Percentiles rank a stretch among this genome's conserved stretches.
phyloP scores from a whole-genome alignment of 139 green algal species.

The Coelastrella sp. region DNA sequence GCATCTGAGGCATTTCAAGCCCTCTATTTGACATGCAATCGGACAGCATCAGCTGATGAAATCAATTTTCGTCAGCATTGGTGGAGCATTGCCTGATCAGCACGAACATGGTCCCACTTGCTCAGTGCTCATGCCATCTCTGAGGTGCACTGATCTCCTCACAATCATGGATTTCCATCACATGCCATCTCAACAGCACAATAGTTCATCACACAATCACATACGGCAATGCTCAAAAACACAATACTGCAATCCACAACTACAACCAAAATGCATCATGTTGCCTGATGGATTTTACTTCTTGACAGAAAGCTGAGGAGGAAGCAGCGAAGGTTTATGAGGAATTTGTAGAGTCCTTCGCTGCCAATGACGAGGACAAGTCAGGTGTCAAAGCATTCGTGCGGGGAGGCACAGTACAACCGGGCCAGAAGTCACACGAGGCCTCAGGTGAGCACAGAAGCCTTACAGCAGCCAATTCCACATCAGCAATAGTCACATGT shows the following conservation, averaged over 20 bases:
- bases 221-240: too few relatives aligned
- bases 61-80: neutral
- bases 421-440: slow-evolving; percentile 57
- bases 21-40: neutral
- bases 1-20: neutral
- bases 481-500: neutral
- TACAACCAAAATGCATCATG: too few relatives aligned
- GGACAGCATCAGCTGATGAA: neutral
- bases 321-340: slow-evolving; percentile 92
- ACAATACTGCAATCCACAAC: too few relatives aligned
- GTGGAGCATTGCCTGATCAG: too few relatives aligned
- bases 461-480: neutral
- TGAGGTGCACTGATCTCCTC: too few relatives aligned
- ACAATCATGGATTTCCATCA: too few relatives aligned
- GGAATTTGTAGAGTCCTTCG: slow-evolving; percentile 93
- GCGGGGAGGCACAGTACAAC: slow-evolving; percentile 75
- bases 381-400: slow-evolving; percentile 64
- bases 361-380: slow-evolving; percentile 54
- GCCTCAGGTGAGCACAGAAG: slow-evolving; percentile 14
- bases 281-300: neutral
- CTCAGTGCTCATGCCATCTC: too few relatives aligned
- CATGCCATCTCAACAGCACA: neutral
- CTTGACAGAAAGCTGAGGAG: slow-evolving; percentile 77
- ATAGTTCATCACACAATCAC: neutral
- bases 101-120: too few relatives aligned